Evolutionary conservation across 768 basidiomycete species (phyloP).

Genomic region (Suillus alpinus): DNA sequence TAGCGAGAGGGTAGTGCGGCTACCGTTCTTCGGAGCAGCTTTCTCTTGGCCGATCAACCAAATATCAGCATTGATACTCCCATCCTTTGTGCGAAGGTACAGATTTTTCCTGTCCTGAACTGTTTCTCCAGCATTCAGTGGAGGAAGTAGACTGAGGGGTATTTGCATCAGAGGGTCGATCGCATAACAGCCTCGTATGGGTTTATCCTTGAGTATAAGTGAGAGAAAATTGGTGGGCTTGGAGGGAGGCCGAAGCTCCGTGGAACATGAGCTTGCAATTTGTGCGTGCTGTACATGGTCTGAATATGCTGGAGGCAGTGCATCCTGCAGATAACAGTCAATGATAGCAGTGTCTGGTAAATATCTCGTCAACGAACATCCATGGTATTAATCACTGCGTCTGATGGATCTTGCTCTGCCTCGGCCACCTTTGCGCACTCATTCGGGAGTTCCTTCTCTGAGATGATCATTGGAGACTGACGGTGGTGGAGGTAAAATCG

Average conservation of each 20-base stretch:
- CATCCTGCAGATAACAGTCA: not conserved
- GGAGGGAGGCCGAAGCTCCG: not conserved
- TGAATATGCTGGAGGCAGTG: constrained; percentile 10
- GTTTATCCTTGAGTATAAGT: not conserved
- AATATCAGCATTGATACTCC: constrained; percentile 13
- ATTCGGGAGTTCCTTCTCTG: constrained; percentile 1
- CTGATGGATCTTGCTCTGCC: not conserved
- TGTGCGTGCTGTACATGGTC: not conserved
- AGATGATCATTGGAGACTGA: not conserved
- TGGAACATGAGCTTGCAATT: not conserved
- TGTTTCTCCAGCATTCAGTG: constrained; percentile 6
- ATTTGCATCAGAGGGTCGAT: constrained; percentile 15
- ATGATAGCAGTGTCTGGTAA: not conserved
- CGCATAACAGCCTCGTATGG: constrained; percentile 13
- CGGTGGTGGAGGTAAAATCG: not conserved
- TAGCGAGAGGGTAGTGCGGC: constrained; percentile 7
- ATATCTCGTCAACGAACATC: not conserved
- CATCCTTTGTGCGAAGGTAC: constrained; percentile 12
- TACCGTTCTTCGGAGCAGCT: not conserved
- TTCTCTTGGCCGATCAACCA: constrained; percentile 26
- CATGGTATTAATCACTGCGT: not conserved
- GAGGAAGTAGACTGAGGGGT: constrained; percentile 13
- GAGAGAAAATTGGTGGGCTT: constrained; percentile 14
- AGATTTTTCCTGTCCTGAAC: constrained; percentile 13
- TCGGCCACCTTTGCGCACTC: not conserved